These are phyloP conservation scores for Podaxis sp. DNA, from an alignment of 768 basidiomycete genomes.

Conservation along the genomic window DNA sequence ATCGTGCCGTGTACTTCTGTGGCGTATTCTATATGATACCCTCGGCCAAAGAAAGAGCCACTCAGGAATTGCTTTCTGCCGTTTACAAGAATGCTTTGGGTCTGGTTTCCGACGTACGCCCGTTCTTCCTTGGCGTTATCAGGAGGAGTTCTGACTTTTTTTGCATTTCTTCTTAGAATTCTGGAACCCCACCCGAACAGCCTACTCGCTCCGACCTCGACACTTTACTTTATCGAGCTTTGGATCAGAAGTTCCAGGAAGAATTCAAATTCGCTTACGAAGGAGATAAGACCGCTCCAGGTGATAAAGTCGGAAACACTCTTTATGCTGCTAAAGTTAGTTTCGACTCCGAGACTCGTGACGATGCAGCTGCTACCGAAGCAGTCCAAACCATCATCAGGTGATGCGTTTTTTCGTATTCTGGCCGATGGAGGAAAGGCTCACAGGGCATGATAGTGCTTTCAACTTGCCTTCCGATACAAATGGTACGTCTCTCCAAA, in stretches of 20 bases:
- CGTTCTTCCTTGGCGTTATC: not conserved
- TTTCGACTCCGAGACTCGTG: not conserved
- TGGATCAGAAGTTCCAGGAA: not conserved
- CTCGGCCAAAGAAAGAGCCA: not conserved
- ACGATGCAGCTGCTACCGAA: not conserved
- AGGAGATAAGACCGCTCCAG: not conserved
- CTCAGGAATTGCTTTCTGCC: not conserved
- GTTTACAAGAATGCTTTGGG: not conserved
- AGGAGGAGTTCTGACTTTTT: not conserved
- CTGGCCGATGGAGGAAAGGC: not conserved
- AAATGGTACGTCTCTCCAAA: not conserved
- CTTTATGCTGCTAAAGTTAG: not conserved
- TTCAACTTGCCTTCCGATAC: not conserved
- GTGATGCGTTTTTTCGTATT: not conserved
- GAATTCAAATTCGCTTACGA: not conserved
- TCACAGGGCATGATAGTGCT: not conserved
- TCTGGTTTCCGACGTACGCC: not conserved
- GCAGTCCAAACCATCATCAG: not conserved
- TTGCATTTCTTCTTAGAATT: not conserved
- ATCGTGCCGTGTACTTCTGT: not conserved
- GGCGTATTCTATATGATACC: not conserved
- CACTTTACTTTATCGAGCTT: not conserved
- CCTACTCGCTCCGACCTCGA: not conserved
- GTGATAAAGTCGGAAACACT: not conserved
- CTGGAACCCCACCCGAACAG: not conserved